These are phyloP conservation scores for Pythium rishiriense DNA, from an alignment of 352 stramenopile species.

Conservation along the genomic window DNA sequence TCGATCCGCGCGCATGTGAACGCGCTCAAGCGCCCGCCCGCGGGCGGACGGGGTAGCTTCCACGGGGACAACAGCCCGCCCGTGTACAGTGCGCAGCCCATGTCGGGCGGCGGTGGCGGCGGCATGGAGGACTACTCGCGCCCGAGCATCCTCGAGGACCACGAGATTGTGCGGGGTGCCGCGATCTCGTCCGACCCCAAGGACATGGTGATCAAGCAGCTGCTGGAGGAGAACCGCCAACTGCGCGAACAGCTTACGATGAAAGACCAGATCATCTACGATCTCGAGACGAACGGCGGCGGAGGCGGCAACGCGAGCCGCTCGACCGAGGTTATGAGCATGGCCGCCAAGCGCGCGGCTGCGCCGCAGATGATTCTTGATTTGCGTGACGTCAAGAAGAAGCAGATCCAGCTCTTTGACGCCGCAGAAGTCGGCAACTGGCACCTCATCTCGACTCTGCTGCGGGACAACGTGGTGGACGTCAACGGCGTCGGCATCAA, in stretches of 20 bases:
- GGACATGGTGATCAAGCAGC: slow-evolving; percentile 85
- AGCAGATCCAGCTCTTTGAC: slow-evolving; percentile 89
- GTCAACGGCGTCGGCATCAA: slow-evolving; percentile 88
- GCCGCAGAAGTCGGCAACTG: slow-evolving; percentile 82
- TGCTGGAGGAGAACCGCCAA: slow-evolving; percentile 80
- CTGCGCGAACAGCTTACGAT: slow-evolving; percentile 74
- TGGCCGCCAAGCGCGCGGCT: slow-evolving; percentile 41
- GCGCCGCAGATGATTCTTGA: slow-evolving; percentile 84
- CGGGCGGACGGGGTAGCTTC: slow-evolving; percentile 65
- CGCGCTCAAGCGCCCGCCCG: slow-evolving; percentile 52
- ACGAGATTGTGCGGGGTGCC: slow-evolving; percentile 81
- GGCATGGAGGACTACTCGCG: slow-evolving; percentile 75
- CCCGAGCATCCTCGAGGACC: slow-evolving; percentile 79
- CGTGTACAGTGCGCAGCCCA: slow-evolving; percentile 25
- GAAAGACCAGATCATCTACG: slow-evolving; percentile 86
- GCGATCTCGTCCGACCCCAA: slow-evolving; percentile 84
- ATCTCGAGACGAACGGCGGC: slow-evolving; percentile 74
- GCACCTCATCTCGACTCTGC: slow-evolving; percentile 76
- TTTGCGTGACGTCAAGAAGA: slow-evolving; percentile 85
- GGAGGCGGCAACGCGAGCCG: slow-evolving; percentile 16
- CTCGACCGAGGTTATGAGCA: slow-evolving; percentile 20
- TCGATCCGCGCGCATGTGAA: slow-evolving; percentile 79
- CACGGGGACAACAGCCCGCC: slow-evolving; percentile 43
- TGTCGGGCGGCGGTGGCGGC: slow-evolving; percentile 9
- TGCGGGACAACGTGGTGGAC: slow-evolving; percentile 84